phyloP scores from a whole-genome alignment of 129 eudicot genomes.

The Arctium lappa region DNA sequence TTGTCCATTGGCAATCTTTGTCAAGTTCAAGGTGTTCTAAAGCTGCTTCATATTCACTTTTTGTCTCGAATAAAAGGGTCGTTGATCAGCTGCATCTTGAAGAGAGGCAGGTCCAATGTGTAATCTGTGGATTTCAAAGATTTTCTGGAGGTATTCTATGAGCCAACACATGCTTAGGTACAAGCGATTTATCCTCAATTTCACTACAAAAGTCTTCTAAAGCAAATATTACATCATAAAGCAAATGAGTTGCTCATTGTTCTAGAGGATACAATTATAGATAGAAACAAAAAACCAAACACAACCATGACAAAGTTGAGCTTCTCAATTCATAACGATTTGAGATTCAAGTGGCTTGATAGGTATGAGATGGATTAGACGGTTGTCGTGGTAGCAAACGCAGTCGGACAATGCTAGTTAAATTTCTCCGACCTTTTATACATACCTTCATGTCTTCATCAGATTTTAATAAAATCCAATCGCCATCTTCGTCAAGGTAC shows the following conservation, averaged over 20 bases:
- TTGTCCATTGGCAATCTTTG: too few relatives aligned
- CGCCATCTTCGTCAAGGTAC: conserved; percentile 29
- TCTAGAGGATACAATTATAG: neutral
- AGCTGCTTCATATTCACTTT: too few relatives aligned
- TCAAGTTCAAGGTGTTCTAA: too few relatives aligned
- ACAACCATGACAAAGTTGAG: neutral
- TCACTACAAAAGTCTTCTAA: neutral
- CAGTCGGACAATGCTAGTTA: neutral
- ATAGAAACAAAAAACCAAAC: neutral
- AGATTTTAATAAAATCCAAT: conserved; percentile 25
- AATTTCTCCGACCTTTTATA: neutral
- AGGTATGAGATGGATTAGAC: neutral
- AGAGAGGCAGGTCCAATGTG: too few relatives aligned
- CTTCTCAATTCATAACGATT: neutral
- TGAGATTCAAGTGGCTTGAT: neutral
- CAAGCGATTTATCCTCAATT: too few relatives aligned
- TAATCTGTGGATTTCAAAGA: too few relatives aligned
- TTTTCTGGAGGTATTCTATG: too few relatives aligned
- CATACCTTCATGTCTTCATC: conserved; percentile 21
- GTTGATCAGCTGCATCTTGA: too few relatives aligned
- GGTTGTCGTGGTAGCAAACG: neutral
- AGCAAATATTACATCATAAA: neutral
- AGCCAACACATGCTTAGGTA: too few relatives aligned
- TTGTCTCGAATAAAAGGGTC: too few relatives aligned
- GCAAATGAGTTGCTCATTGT: neutral